A percentile compares a stretch with the other conserved stretches of the same genome.
These are phyloP conservation scores for Diaporthe citriasiana DNA, from an alignment of 2,329 filamentous ascomycete genomes.

Conservation along the genomic window DNA sequence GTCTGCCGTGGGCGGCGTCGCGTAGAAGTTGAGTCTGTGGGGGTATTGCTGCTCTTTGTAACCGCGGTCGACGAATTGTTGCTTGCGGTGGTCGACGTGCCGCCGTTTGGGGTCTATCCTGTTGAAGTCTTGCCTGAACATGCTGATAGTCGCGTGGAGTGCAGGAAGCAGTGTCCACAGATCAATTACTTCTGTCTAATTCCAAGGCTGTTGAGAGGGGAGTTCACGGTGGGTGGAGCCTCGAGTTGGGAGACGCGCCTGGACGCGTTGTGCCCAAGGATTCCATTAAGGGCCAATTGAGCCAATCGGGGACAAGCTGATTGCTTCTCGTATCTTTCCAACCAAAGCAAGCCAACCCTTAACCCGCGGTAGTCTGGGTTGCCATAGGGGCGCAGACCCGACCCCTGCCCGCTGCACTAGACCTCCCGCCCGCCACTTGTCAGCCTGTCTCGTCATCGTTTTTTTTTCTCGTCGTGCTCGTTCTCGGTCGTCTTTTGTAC, in stretches of 20 bases:
- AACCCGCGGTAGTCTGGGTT: background rate
- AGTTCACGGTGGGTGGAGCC: conserved; percentile 30
- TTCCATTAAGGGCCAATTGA: conserved; percentile 43
- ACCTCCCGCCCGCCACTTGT: background rate
- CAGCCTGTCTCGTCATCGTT: background rate
- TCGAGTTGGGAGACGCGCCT: conserved; percentile 45
- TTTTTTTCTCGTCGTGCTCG: conserved; percentile 2
- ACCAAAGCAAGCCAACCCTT: background rate
- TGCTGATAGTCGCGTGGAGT: conserved; percentile 45
- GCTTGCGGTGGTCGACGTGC: conserved; percentile 83
- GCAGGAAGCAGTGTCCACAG: background rate
- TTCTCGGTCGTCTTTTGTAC: background rate
- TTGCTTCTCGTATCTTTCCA: background rate
- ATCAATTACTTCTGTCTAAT: background rate
- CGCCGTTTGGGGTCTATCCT: conserved; percentile 80
- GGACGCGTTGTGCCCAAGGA: conserved; percentile 43
- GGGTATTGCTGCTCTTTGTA: conserved; percentile 86
- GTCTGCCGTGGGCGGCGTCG: conserved; percentile 88
- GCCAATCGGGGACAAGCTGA: conserved; percentile 41
- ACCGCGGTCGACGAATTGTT: conserved; percentile 83
- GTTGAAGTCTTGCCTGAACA: conserved; percentile 66
- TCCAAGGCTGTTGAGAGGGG: conserved; percentile 14
- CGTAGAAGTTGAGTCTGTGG: conserved; percentile 92
- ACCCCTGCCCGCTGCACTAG: background rate
- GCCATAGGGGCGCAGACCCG: conserved; percentile 13